Evolutionary conservation across 495 filamentous ascomycete species (phyloP), one percentile per base, ranked within the genome.

Genomic region (Aspergillus homomorphus): DNA sequence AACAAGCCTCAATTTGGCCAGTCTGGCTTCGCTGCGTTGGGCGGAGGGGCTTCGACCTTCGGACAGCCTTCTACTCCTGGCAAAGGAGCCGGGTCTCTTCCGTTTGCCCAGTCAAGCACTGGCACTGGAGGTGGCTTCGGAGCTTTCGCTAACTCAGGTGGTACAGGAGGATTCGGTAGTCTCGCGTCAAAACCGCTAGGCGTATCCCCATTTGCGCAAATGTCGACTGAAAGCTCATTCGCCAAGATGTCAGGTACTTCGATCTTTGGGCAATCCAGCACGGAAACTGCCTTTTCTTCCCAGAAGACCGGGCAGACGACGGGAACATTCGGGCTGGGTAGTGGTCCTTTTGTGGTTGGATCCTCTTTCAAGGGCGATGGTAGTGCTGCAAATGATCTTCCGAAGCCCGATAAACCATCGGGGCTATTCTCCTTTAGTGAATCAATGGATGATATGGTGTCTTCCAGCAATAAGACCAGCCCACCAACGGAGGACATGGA

Each of bases 361-460:
- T 89, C 87, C 45, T 88, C 84, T 15, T 97, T 97, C 73, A 91
- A 94, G 69, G 79, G 79, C 26, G 92, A 96, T 66, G 80, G 80
- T 9, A 75, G 79, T 52, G 82, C 82, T 22, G 82, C 81, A 50
- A 84, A 88, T 59, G 85, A 87, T 61, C 71, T 70, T 19, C 78
- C 84, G 10, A 81, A 83, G 41, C 71, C 80, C 19, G 74, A 73
- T 15, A 75, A 76, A 51, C 58, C 72, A 15, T 70, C 69, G 42
- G 61, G 72, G 1, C 45, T 74, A 12, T 76, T 79, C 53, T 71
- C 70, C 10, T 58, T 77, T 23, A 72, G 69, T 45, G 56, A 42
- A n/a, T 61, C 65, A 1, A 51, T 70, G 43, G 67, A 70, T 54
- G 65, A 67, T 16, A 67, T 70, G 65, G 54, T 73, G 23, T 65